Percentiles rank a stretch among this genome's conserved stretches.
Conservation (phyloP, 192 early-diverging fungal species). For the Borealophlyctis nickersoniae region DNA sequence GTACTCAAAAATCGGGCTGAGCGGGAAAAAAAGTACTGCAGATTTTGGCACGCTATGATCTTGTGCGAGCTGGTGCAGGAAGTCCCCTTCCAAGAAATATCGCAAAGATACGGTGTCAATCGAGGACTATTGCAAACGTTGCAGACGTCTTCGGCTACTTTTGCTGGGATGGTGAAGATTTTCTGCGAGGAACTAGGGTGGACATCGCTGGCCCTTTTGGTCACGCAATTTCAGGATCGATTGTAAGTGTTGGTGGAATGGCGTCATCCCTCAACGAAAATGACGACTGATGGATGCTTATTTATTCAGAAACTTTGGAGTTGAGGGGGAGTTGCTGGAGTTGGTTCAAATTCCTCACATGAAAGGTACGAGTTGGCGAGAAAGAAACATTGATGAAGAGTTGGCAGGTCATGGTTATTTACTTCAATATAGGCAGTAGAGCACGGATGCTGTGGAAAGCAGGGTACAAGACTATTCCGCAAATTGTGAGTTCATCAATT, state of each 20-base stretch:
- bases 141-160: conserved; percentile 33
- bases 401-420: no score
- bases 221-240: conserved; percentile 34
- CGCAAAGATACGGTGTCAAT: conserved; percentile 32
- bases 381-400: conserved; percentile 10
- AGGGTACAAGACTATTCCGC: conserved; percentile 20
- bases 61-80: conserved; percentile 41
- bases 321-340: conserved; percentile 30
- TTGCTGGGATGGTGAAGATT: conserved; percentile 48
- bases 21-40: conserved; percentile 1
- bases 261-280: no score
- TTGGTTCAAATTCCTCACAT: conserved; percentile 31
- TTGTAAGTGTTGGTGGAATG: conserved; percentile 11
- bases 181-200: conserved; percentile 42
- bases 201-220: conserved; percentile 18
- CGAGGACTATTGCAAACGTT: conserved; percentile 31
- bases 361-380: conserved; percentile 17
- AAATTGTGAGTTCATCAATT: background rate
- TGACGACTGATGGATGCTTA: no score
- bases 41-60: conserved; percentile 33
- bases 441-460: conserved; percentile 19
- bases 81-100: conserved; percentile 22
- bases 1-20: no score
- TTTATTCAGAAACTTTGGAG: conserved; percentile 31
- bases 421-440: conserved; percentile 4